Evolutionary conservation across 345 rosid genomes (phyloP).

Genomic region (Gossypium ekmanianum): DNA sequence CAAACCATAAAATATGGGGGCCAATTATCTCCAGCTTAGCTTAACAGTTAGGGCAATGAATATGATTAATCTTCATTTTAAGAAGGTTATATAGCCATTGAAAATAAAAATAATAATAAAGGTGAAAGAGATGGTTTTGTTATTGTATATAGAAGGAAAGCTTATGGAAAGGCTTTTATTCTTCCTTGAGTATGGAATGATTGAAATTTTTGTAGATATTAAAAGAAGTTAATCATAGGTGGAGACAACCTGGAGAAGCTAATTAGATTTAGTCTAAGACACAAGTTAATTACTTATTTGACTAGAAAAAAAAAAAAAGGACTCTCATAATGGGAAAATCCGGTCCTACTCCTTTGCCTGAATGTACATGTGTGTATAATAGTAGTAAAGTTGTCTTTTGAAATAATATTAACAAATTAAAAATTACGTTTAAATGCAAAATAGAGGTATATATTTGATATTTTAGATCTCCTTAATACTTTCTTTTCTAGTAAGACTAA

Average conservation of each 20-base stretch:
- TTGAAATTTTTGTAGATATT: slow-evolving; percentile 8
- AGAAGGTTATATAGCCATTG: neutral
- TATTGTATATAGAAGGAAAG: slow-evolving; percentile 11
- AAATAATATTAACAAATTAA: neutral
- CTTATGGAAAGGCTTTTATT: neutral
- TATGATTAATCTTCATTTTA: slow-evolving; percentile 22
- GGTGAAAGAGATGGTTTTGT: slow-evolving; percentile 20
- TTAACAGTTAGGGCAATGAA: slow-evolving; percentile 20
- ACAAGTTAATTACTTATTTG: slow-evolving; percentile 19
- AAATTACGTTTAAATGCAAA: neutral
- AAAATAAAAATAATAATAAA: neutral
- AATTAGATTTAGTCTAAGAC: neutral
- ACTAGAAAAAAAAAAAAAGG: neutral
- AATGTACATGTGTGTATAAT: slow-evolving; percentile 9
- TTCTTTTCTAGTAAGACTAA: too few species aligned
- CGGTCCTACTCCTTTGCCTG: slow-evolving; percentile 34
- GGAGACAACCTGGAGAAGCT: slow-evolving; percentile 34
- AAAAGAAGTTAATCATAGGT: slow-evolving; percentile 23
- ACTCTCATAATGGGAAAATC: slow-evolving; percentile 12
- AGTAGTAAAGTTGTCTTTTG: neutral
- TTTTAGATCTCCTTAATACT: too few species aligned
- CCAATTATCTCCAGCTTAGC: slow-evolving; percentile 14
- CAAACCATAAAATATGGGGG: slow-evolving; percentile 52
- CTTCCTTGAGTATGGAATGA: neutral
- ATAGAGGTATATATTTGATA: too few species aligned